phyloP scores from a whole-genome alignment of 208 protist genomes.

The Tritrichomonas musculus region DNA sequence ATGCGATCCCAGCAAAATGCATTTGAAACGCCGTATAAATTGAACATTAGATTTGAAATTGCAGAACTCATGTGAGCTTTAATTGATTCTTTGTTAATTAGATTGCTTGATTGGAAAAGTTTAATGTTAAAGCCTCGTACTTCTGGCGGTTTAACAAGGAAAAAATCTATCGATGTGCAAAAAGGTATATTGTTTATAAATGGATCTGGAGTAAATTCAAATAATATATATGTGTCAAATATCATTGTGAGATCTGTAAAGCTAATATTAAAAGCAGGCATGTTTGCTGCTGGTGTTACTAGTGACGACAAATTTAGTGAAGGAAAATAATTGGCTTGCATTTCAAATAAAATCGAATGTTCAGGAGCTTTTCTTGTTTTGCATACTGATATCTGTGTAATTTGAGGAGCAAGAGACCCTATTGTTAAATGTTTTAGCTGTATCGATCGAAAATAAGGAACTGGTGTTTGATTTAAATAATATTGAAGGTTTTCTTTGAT shows the following conservation, averaged over 20 bases:
- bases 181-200: not conserved
- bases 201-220: constrained; percentile 16
- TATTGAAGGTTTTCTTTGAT: not conserved
- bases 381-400: not conserved
- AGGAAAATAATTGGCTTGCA: not conserved
- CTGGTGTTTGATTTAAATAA: not conserved
- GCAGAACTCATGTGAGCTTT: not conserved
- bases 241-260: not conserved
- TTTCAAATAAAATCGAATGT: not conserved
- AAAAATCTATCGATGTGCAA: not conserved
- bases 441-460: not conserved
- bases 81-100: not conserved
- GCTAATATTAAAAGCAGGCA: not conserved
- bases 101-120: not conserved
- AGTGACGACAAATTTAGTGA: not conserved
- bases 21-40: not conserved
- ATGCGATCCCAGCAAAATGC: not conserved
- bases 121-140: not conserved
- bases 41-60: not conserved
- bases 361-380: not conserved
- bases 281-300: not conserved
- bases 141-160: not conserved
- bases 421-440: not conserved
- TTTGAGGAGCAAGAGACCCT: not conserved
- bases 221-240: not conserved